Percentiles rank a stretch among this genome's conserved stretches.
phyloP scores from a whole-genome alignment of 1,139 yeast genomes.

The Diutina ranongensis region DNA sequence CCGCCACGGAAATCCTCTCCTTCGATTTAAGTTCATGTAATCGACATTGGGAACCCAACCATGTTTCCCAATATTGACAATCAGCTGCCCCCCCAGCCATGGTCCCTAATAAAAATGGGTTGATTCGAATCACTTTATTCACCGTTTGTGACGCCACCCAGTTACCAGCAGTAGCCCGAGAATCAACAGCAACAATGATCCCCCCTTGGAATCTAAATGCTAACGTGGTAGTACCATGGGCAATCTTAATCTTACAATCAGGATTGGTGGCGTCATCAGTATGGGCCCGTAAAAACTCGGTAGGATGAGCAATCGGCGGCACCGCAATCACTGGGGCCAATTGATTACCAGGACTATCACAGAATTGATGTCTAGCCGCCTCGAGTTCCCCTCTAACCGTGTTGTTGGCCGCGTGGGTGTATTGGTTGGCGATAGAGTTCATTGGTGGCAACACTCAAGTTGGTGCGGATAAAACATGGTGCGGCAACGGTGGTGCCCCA shows the following conservation, averaged over 20 bases:
- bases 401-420: conserved; percentile 21
- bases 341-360: conserved; percentile 18
- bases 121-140: conserved; percentile 92
- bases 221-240: conserved; percentile 96
- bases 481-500: too few species aligned
- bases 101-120: conserved; percentile 90
- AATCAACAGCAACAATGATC: conserved; percentile 91
- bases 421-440: conserved; percentile 33
- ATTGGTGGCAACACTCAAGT: conserved; percentile 11
- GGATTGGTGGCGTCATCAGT: conserved; percentile 90
- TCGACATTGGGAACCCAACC: conserved; percentile 96
- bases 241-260: conserved; percentile 89
- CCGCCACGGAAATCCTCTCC: conserved; percentile 90
- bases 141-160: conserved; percentile 99
- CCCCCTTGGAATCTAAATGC: conserved; percentile 97
- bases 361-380: conserved; percentile 15
- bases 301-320: conserved; percentile 84
- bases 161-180: conserved; percentile 96
- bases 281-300: conserved; percentile 95
- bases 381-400: conserved; percentile 20
- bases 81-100: conserved; percentile 99
- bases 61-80: conserved; percentile 98
- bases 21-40: conserved; percentile 89
- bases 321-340: conserved; percentile 58
- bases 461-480: background rate